A percentile compares a stretch with the other conserved stretches of the same genome.
phyloP scores from a whole-genome alignment of 108 stramenopile genomes.

The Cyclotella cryptica region DNA sequence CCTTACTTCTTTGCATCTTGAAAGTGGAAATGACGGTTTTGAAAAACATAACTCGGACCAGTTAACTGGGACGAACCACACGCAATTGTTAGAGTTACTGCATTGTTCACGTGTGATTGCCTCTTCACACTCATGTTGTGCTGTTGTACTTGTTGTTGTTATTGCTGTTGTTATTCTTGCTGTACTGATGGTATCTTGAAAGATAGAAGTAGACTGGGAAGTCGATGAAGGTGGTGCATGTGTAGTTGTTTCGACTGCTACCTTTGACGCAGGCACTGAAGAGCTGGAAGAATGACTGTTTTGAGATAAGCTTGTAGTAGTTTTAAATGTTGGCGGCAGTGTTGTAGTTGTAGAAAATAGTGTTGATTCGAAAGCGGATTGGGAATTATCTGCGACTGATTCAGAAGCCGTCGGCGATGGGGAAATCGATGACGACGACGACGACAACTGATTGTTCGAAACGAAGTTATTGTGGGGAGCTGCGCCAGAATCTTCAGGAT shows the following conservation, averaged over 20 bases:
- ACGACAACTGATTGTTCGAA: neutral
- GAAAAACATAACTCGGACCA: neutral
- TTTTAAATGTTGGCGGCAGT: neutral
- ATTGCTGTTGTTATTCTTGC: neutral
- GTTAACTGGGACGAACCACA: slow-evolving; percentile 2
- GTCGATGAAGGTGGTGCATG: neutral
- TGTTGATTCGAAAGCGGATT: neutral
- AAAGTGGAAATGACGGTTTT: neutral
- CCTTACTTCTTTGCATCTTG: neutral
- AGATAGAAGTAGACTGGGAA: neutral
- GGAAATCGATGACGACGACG: neutral
- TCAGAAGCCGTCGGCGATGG: neutral
- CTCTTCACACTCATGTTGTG: slow-evolving; percentile 1
- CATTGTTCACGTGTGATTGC: neutral
- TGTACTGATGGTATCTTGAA: neutral
- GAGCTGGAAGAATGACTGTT: neutral
- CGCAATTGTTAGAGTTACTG: neutral
- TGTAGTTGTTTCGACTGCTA: neutral
- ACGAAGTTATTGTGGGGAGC: neutral
- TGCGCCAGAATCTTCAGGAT: neutral
- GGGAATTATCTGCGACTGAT: neutral
- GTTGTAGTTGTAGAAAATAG: neutral
- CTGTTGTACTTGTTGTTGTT: neutral
- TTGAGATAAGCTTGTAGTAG: neutral
- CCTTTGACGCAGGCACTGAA: neutral